Percentiles rank a stretch among this genome's conserved stretches.
These are phyloP conservation scores for Coemansia sp. DNA, from an alignment of 192 early-diverging fungal species.

Conservation along the genomic window DNA sequence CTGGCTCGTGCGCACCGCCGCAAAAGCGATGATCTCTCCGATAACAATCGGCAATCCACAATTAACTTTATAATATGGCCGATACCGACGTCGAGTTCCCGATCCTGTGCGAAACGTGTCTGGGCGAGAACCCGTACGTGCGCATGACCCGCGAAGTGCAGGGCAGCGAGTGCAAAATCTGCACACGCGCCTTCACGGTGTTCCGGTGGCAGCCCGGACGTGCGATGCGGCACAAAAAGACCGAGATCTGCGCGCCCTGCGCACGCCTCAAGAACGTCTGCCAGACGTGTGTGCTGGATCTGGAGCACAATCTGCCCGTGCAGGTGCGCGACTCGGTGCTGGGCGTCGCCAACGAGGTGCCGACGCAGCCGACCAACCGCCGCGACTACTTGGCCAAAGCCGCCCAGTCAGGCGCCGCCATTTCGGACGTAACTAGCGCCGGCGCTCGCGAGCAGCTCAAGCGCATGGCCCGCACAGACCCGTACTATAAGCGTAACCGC, in stretches of 20 bases:
- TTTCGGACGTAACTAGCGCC: constrained; percentile 34
- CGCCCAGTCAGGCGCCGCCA: constrained; percentile 51
- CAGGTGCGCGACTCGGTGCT: constrained; percentile 91
- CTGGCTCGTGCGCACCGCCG: background rate
- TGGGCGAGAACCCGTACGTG: constrained; percentile 97
- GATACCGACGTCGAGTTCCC: constrained; percentile 62
- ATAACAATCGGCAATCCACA: background rate
- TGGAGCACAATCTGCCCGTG: constrained; percentile 90
- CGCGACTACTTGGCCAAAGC: constrained; percentile 84
- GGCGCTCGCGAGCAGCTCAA: constrained; percentile 58
- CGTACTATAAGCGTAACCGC: constrained; percentile 88
- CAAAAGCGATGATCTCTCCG: background rate
- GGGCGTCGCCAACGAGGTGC: constrained; percentile 72
- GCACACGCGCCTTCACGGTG: constrained; percentile 88
- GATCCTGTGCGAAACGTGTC: constrained; percentile 94
- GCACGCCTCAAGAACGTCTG: constrained; percentile 99
- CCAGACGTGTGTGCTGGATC: constrained; percentile 94
- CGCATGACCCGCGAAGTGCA: constrained; percentile 85
- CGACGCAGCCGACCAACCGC: constrained; percentile 82
- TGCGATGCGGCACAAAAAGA: constrained; percentile 97
- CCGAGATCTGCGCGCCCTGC: constrained; percentile 96
- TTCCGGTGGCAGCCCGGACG: constrained; percentile 96
- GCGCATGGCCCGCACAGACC: constrained; percentile 85
- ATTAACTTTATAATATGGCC: background rate
- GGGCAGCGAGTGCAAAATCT: constrained; percentile 86